Evolutionary conservation across 306 rosid species (phyloP), one percentile per base, ranked within the genome.

Genomic region (Glycine tomentella): DNA sequence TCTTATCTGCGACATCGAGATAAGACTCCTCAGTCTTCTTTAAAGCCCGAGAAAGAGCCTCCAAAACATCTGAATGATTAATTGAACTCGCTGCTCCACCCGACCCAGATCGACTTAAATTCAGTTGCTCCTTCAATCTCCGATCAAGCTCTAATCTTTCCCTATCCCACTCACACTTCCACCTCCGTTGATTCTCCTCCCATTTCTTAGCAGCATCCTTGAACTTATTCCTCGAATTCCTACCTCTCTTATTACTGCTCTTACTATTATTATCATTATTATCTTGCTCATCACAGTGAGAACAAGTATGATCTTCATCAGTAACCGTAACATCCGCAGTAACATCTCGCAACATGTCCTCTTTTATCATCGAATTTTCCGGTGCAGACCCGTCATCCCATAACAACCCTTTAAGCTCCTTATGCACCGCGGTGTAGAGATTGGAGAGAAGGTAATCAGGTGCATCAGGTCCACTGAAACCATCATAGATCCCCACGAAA

Each of bases 401-500:
- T 33, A 96, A 80, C 84, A 93, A 75, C 5, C 99, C 99, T 64
- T 93, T 96, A 13, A 96, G 85, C 84, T 96, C 99, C 56, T 87
- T 92, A 56, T 96, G 96, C 10, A 93, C 98, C 1, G 83, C 85
- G 3, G 80, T 51, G 85, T 96, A 96, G 46, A 96, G 78, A 83
- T 96, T 96, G 1, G 98, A 92, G 0, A 93, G 78, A 0, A 96
- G 85, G 38, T 86, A 96, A 83, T 96, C 99, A 1, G 99, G 98
- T 4, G 99, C 99, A 91, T 96, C 99, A 0, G 98, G 99, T 57
- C 99, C 99, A 36, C 88, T 96, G 87, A 96, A 96, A 36, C 99
- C 99, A 25, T 96, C 98, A 50, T 96, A 96, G 69, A 96, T 96
- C 65, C 99, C 99, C 3, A 96, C 98, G 80, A 96, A 96, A 53